Conservation (phyloP, 805 yeast species). For the Cyberlindnera euphorbiae region DNA sequence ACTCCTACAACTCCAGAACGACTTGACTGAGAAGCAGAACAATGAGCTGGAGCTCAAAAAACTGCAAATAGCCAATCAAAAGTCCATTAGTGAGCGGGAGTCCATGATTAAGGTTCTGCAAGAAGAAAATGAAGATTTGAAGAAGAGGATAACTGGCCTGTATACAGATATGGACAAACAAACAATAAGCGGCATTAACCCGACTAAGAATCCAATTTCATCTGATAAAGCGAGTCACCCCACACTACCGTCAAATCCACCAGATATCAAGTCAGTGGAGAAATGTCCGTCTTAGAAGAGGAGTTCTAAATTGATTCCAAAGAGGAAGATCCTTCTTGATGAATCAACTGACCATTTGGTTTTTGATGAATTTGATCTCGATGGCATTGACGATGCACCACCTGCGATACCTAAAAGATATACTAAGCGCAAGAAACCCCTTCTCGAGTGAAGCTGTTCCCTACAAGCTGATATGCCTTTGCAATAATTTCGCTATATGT, state of each 20-base stretch:
- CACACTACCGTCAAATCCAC: too few species aligned
- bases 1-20: conserved; percentile 15
- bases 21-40: background rate
- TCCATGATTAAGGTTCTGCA: conserved; percentile 1
- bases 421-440: conserved; percentile 21
- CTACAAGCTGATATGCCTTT: too few species aligned
- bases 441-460: conserved; percentile 4
- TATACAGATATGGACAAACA: too few species aligned
- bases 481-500: too few species aligned
- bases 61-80: conserved; percentile 9
- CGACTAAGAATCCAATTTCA: too few species aligned
- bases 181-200: too few species aligned
- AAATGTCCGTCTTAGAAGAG: too few species aligned
- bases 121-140: conserved; percentile 4
- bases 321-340: conserved; percentile 19
- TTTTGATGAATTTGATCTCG: conserved; percentile 24
- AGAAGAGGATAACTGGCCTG: background rate
- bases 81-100: conserved; percentile 1
- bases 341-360: conserved; percentile 18
- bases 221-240: too few species aligned
- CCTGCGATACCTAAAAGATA: conserved; percentile 19
- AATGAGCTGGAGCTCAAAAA: conserved; percentile 15
- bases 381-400: conserved; percentile 7
- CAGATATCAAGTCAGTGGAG: too few species aligned
- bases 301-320: too few species aligned